A percentile compares a stretch with the other conserved stretches of the same genome.
Evolutionary conservation across 2,329 filamentous ascomycete genomes (phyloP).

Genomic region (Calonectria leucothoes): DNA sequence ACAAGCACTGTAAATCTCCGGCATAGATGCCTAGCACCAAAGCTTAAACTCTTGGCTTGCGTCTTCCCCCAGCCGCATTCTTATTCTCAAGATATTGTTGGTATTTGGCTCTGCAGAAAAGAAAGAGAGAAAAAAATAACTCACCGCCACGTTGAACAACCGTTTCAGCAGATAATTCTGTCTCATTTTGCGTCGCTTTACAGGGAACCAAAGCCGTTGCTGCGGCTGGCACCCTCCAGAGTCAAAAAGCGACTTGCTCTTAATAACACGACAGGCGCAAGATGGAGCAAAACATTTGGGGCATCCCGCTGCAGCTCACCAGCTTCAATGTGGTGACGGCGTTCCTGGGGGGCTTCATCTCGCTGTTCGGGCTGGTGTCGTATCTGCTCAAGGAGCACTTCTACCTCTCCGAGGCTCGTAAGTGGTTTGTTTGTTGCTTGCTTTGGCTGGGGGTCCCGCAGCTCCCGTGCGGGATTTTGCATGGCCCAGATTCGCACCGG

Average conservation of each 20-base stretch:
- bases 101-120: not conserved
- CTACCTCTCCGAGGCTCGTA: slow-evolving; percentile 91
- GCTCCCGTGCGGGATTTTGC: not conserved
- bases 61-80: not conserved
- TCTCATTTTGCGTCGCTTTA: not conserved
- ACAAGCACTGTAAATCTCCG: not conserved
- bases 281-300: slow-evolving; percentile 45
- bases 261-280: not conserved
- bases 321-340: slow-evolving; percentile 90
- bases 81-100: not conserved
- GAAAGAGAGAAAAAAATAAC: not conserved
- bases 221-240: not conserved
- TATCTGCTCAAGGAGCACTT: slow-evolving; percentile 91
- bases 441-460: not conserved
- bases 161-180: no score
- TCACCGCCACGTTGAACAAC: not conserved
- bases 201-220: not conserved
- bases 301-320: slow-evolving; percentile 64
- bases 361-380: slow-evolving; percentile 89
- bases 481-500: not conserved
- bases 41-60: not conserved
- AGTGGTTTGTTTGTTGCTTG: slow-evolving; percentile 56
- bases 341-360: slow-evolving; percentile 87
- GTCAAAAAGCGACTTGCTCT: not conserved
- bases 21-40: not conserved